Evolutionary conservation across 2,329 filamentous ascomycete species (phyloP).

Genomic region (Scortechinia acanthostroma): DNA sequence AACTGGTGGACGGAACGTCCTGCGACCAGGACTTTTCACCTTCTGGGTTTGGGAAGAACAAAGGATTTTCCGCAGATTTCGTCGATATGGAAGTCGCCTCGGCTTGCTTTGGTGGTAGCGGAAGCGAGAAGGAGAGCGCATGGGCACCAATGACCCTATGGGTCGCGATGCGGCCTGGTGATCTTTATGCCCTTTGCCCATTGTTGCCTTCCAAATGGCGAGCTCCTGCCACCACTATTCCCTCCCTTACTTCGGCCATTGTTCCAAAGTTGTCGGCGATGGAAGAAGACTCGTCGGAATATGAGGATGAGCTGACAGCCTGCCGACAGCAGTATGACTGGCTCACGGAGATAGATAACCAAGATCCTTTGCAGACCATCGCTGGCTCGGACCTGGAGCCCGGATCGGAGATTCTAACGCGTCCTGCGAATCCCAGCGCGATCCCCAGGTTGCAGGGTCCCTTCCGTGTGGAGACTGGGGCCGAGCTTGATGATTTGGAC

Average conservation of each 20-base stretch:
- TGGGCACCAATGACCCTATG: slow-evolving; percentile 97
- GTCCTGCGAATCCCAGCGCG: slow-evolving; percentile 41
- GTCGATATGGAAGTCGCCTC: slow-evolving; percentile 92
- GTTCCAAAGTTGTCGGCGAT: slow-evolving; percentile 52
- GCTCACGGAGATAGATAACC: slow-evolving; percentile 44
- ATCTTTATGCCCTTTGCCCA: slow-evolving; percentile 88
- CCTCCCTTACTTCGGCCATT: slow-evolving; percentile 76
- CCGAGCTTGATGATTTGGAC: slow-evolving; percentile 40
- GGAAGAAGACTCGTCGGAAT: slow-evolving; percentile 24
- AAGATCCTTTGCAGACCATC: slow-evolving; percentile 33
- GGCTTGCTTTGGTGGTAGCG: slow-evolving; percentile 66
- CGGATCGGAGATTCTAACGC: slow-evolving; percentile 42
- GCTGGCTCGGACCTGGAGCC: slow-evolving; percentile 24
- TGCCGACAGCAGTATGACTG: slow-evolving; percentile 49
- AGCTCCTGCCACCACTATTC: slow-evolving; percentile 67
- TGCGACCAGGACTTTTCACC: slow-evolving; percentile 78
- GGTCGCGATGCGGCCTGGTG: slow-evolving; percentile 89
- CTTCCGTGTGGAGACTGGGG: slow-evolving; percentile 41
- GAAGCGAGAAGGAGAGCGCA: slow-evolving; percentile 48
- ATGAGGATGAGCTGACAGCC: slow-evolving; percentile 32
- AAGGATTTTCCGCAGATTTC: slow-evolving; percentile 78
- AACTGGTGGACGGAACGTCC: slow-evolving; percentile 76
- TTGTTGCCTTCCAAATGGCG: slow-evolving; percentile 83
- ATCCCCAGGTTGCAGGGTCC: slow-evolving; percentile 57
- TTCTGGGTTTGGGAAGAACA: slow-evolving; percentile 66